These are phyloP conservation scores for Lathyrus sativus DNA, from an alignment of 306 rosid species.

Conservation along the genomic window DNA sequence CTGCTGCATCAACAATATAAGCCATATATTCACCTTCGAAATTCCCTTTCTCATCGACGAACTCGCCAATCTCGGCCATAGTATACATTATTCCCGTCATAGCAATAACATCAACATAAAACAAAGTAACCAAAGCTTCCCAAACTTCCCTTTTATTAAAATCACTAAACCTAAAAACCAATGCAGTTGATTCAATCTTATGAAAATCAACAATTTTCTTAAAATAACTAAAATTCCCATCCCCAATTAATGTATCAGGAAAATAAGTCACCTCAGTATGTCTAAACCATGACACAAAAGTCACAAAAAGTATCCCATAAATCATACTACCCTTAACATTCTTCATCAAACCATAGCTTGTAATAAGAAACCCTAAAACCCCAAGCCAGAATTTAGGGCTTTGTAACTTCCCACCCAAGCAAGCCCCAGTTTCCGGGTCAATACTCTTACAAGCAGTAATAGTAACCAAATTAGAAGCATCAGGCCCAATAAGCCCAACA, in stretches of 20 bases:
- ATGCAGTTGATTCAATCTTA: slow-evolving; percentile 67
- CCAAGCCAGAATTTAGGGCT: slow-evolving; percentile 85
- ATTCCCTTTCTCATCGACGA: slow-evolving; percentile 62
- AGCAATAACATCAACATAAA: slow-evolving; percentile 84
- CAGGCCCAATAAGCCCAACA: slow-evolving; percentile 82
- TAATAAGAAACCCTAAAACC: slow-evolving; percentile 60
- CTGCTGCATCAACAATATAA: slow-evolving; percentile 75
- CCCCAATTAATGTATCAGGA: slow-evolving; percentile 66
- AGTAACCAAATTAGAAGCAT: slow-evolving; percentile 64
- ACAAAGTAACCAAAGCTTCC: slow-evolving; percentile 74
- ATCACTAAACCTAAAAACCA: slow-evolving; percentile 58
- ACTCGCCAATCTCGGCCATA: slow-evolving; percentile 83
- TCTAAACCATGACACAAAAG: slow-evolving; percentile 78
- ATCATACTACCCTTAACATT: slow-evolving; percentile 84
- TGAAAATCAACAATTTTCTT: slow-evolving; percentile 78
- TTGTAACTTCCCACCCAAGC: slow-evolving; percentile 68
- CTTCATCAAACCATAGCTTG: slow-evolving; percentile 69
- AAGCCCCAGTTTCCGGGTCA: slow-evolving; percentile 69
- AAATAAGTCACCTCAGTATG: slow-evolving; percentile 72
- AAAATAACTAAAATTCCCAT: slow-evolving; percentile 60
- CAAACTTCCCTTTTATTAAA: slow-evolving; percentile 69
- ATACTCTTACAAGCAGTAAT: slow-evolving; percentile 61
- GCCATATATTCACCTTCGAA: slow-evolving; percentile 93
- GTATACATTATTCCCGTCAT: slow-evolving; percentile 82
- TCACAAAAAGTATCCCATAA: slow-evolving; percentile 79